Evolutionary conservation across 441 rosid genomes (phyloP).

Genomic region (Omphalea diandra): DNA sequence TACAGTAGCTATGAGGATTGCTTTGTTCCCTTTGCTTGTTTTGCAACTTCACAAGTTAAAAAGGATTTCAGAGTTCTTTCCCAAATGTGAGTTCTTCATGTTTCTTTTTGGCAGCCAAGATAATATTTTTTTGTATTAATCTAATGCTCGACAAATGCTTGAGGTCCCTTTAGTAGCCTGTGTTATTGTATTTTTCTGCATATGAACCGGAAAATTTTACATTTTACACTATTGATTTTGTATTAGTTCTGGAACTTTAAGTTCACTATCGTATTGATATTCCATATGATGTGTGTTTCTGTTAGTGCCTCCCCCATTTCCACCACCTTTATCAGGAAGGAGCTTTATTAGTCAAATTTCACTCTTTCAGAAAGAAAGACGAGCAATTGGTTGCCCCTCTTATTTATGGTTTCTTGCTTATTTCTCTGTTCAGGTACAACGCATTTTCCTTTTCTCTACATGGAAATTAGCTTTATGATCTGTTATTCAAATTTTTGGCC

Average conservation of each 20-base stretch:
- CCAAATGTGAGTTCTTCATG: slow-evolving; percentile 56
- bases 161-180: too few relatives aligned
- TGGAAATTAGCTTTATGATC: too few relatives aligned
- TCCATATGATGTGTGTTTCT: slow-evolving; percentile 29
- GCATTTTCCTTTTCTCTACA: slow-evolving; percentile 3
- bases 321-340: slow-evolving; percentile 79
- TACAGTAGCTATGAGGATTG: slow-evolving; percentile 63
- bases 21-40: slow-evolving; percentile 60
- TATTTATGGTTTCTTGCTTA: slow-evolving; percentile 65
- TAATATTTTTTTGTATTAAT: too few relatives aligned
- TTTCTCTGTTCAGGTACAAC: slow-evolving; percentile 66
- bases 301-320: slow-evolving; percentile 87
- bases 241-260: slow-evolving; percentile 23
- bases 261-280: slow-evolving; percentile 15
- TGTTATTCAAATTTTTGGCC: too few relatives aligned
- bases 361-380: slow-evolving; percentile 52
- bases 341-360: slow-evolving; percentile 53
- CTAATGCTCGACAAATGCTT: too few relatives aligned
- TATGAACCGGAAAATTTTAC: not conserved
- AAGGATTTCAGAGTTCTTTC: slow-evolving; percentile 51
- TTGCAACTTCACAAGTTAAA: slow-evolving; percentile 61
- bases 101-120: too few relatives aligned
- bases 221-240: slow-evolving; percentile 10
- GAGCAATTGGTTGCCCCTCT: slow-evolving; percentile 75
- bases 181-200: too few relatives aligned